A percentile compares a stretch with the other conserved stretches of the same genome.
Evolutionary conservation across 1,284 basidiomycete species (phyloP).

Genomic region (Tremellales sp.): DNA sequence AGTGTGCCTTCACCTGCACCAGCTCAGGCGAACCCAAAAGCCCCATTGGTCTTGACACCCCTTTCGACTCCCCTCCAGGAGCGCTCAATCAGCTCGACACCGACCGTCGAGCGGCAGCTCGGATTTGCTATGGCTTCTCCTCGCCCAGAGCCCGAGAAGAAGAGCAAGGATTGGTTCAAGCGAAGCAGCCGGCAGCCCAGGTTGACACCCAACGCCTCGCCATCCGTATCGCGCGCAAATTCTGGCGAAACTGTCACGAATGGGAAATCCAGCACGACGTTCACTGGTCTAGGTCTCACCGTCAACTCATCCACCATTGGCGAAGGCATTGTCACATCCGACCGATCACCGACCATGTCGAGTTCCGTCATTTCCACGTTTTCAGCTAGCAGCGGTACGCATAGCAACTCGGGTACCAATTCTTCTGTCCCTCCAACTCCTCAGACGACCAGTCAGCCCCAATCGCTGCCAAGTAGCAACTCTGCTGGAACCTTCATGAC

Average conservation of each 20-base stretch:
- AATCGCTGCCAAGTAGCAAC: background rate
- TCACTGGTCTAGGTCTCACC: constrained; percentile 18
- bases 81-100: constrained; percentile 3
- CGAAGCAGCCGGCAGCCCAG: constrained; percentile 10
- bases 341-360: constrained; percentile 9
- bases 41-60: background rate
- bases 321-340: constrained; percentile 2
- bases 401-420: constrained; percentile 8
- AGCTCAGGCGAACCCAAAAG: background rate
- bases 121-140: background rate
- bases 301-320: constrained; percentile 11
- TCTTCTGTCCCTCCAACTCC: background rate
- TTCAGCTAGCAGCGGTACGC: constrained; percentile 2
- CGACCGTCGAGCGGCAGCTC: background rate
- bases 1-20: background rate
- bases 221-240: background rate
- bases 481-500: constrained; percentile 13
- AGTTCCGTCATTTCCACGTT: constrained; percentile 15
- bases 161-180: constrained; percentile 15
- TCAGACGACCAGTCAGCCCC: constrained; percentile 5
- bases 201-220: background rate
- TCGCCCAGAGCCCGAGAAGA: constrained; percentile 5
- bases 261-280: constrained; percentile 13
- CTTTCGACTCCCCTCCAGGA: background rate
- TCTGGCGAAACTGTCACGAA: background rate